Conservation (phyloP, 805 yeast species). For the Barnettozyma populi region DNA sequence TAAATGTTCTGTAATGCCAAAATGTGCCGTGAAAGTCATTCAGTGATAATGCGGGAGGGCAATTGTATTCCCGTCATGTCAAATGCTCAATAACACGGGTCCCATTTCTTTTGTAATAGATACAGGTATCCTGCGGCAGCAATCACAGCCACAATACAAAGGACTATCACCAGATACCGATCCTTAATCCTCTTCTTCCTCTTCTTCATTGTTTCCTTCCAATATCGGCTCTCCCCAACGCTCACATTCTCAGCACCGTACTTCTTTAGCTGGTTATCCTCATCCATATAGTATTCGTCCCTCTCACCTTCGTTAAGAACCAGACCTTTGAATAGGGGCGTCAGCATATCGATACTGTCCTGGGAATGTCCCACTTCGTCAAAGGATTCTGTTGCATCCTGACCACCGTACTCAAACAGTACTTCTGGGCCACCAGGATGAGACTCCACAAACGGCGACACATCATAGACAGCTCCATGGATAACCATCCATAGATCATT, state of each 20-base stretch:
- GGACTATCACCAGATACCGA: constrained; percentile 3
- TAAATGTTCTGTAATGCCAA: too few species aligned
- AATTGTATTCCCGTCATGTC: too few species aligned
- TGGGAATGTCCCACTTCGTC: constrained; percentile 97
- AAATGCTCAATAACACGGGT: too few species aligned
- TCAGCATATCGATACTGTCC: constrained; percentile 78
- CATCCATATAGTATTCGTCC: background rate
- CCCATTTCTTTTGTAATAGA: constrained; percentile 16
- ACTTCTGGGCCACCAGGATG: constrained; percentile 77
- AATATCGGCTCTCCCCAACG: constrained; percentile 22
- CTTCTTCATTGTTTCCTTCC: constrained; percentile 8
- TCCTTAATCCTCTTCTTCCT: constrained; percentile 12
- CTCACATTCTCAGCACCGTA: constrained; percentile 17
- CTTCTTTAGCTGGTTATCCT: constrained; percentile 1
- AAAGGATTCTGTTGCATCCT: constrained; percentile 74
- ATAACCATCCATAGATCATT: constrained; percentile 76
- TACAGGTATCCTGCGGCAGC: constrained; percentile 16
- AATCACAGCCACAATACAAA: constrained; percentile 15
- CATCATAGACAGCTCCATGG: constrained; percentile 74
- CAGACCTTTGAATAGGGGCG: constrained; percentile 66
- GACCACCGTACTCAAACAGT: constrained; percentile 68
- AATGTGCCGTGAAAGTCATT: too few species aligned
- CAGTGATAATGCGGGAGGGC: too few species aligned
- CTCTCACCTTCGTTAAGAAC: constrained; percentile 37
- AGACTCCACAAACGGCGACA: constrained; percentile 56